Evolutionary conservation across 305 asterid genomes (phyloP), one percentile per base, ranked within the genome.

Genomic region (Nicotiana rustica): DNA sequence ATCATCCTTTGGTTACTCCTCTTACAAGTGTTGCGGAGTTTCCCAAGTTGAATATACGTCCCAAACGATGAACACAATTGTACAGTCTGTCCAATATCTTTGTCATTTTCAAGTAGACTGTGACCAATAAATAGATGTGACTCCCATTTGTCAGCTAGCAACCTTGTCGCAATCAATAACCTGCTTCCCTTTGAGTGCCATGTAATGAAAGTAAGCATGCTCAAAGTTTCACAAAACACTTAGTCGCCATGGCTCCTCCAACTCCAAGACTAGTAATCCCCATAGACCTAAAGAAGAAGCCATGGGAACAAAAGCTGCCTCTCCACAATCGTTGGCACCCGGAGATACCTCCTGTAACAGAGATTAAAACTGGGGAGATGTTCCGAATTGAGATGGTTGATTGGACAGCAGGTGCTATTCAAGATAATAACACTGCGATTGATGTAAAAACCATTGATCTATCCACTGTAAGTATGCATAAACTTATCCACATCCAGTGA

Each of bases 301-400:
- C 99, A 83, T 84, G 92, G 91, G 89, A 91, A 85, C 99, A 96
- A 86, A 85, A 80, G 77, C 85, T 85, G 41, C 97, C 98, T 6
- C 91, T 92, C 36, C 98, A 96, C 84, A 96, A 94, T 84, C 95
- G 98, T 71, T 96, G 99, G 98, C 99, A 94, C 86, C 97, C 98
- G 10, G 93, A 91, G 18, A 90, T 94, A 68, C 96, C 96, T 10
- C 91, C 97, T 25, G 95, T 91, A 82, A 92, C 92, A 1, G 92
- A 85, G 90, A 92, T 94, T 61, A 87, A 87, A 82, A 84, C 96
- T 15, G 96, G 95, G 10, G 95, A 93, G 80, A 70, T 91, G 7
- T 94, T 96, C 85, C 86, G 91, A 88, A 90, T 94, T 80, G 98
- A 94, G 91, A 96, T 96, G 98, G 77, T 94, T 18, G 98, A 96